These are phyloP conservation scores for Penicillium coffeae DNA, from an alignment of 495 filamentous ascomycete species.

Conservation along the genomic window DNA sequence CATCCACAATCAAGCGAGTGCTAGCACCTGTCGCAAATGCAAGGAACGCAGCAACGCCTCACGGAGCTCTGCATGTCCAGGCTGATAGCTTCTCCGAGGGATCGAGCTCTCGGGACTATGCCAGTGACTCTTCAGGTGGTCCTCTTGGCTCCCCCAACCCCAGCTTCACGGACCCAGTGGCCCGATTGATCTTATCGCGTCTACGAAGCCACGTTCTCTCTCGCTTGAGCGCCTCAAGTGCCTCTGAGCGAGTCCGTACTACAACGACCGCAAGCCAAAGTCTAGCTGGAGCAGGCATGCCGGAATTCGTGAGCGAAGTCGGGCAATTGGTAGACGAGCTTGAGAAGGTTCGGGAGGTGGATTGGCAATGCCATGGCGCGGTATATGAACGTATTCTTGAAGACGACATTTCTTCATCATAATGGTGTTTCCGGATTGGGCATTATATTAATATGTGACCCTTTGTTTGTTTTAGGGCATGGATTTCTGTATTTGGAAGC, in stretches of 20 bases:
- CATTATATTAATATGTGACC: conserved; percentile 6
- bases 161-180: conserved; percentile 70
- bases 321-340: conserved; percentile 77
- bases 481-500: neutral
- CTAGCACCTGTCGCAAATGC: conserved; percentile 45
- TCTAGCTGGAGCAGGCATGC: conserved; percentile 72
- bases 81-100: conserved; percentile 11
- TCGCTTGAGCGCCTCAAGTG: conserved; percentile 69
- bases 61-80: conserved; percentile 34
- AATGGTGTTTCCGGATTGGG: conserved; percentile 4
- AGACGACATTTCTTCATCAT: conserved; percentile 25
- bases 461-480: neutral
- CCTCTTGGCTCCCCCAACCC: conserved; percentile 13
- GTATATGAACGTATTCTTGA: conserved; percentile 73
- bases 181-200: conserved; percentile 72
- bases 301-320: conserved; percentile 86
- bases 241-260: conserved; percentile 75
- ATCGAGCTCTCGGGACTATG: conserved; percentile 1
- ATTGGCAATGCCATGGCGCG: conserved; percentile 69
- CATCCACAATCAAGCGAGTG: conserved; percentile 53
- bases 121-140: conserved; percentile 9
- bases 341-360: conserved; percentile 68
- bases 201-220: conserved; percentile 71
- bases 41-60: conserved; percentile 33
- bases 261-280: conserved; percentile 80